phyloP scores from a whole-genome alignment of 352 stramenopile genomes.

The Globisporangium okanoganense region DNA sequence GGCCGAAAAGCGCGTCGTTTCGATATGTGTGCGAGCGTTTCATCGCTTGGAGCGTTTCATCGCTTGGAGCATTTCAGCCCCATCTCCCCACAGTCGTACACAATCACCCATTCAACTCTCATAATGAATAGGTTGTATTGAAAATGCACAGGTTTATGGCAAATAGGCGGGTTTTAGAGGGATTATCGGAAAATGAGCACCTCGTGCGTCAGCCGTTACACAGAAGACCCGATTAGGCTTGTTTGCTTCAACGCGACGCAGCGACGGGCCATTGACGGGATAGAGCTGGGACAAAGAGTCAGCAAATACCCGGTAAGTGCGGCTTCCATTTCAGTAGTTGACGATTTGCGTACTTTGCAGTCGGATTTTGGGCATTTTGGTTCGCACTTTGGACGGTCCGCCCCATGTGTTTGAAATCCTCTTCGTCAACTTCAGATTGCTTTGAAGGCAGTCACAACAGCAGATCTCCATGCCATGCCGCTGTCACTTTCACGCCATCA shows the following conservation, averaged over 20 bases:
- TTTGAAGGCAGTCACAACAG: neutral
- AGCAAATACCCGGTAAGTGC: neutral
- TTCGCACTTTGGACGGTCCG: neutral
- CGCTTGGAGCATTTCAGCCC: neutral
- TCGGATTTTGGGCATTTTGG: neutral
- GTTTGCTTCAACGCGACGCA: neutral
- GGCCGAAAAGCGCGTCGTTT: neutral
- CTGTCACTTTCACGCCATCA: constrained; percentile 1
- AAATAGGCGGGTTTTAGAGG: neutral
- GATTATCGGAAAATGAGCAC: neutral
- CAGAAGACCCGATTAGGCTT: neutral
- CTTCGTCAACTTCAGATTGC: constrained; percentile 12
- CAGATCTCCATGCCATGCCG: neutral
- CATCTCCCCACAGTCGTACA: neutral
- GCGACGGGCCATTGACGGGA: neutral
- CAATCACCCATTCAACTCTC: neutral
- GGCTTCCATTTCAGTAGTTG: neutral
- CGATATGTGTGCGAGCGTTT: constrained; percentile 1
- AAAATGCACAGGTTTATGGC: neutral
- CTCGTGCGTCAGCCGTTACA: neutral
- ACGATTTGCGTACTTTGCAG: neutral
- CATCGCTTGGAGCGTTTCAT: neutral
- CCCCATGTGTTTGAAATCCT: neutral
- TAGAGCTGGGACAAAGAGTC: constrained; percentile 8
- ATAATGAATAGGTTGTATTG: neutral